These are phyloP conservation scores for Botrytis fragariae DNA, from an alignment of 2,329 filamentous ascomycete species.

Conservation along the genomic window DNA sequence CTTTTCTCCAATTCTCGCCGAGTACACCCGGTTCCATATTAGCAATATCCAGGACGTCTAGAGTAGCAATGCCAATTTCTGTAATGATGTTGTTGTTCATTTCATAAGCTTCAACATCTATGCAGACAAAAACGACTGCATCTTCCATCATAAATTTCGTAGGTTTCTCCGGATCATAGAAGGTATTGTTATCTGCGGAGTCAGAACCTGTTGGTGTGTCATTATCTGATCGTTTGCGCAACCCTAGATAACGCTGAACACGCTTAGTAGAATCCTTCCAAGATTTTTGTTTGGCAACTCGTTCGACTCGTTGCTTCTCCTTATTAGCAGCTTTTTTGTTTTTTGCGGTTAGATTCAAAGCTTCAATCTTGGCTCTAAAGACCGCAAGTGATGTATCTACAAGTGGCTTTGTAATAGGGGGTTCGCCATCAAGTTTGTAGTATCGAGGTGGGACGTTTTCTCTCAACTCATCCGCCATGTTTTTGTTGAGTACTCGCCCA, in stretches of 20 bases:
- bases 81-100: constrained; percentile 64
- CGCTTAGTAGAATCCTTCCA: constrained; percentile 59
- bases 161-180: constrained; percentile 46
- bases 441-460: constrained; percentile 37
- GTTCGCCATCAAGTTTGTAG: constrained; percentile 33
- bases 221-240: constrained; percentile 45
- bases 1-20: constrained; percentile 64
- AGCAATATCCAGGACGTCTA: constrained; percentile 64
- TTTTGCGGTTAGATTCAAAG: constrained; percentile 49
- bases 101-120: constrained; percentile 86
- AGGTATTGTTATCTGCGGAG: constrained; percentile 31
- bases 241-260: constrained; percentile 67
- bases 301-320: constrained; percentile 49
- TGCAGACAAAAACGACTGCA: constrained; percentile 67
- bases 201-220: constrained; percentile 23
- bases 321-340: constrained; percentile 46
- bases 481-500: constrained; percentile 51
- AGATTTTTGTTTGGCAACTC: constrained; percentile 48
- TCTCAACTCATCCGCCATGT: constrained; percentile 32
- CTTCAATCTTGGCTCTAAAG: constrained; percentile 55
- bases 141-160: constrained; percentile 49
- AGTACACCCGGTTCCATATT: constrained; percentile 56
- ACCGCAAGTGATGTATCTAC: constrained; percentile 42
- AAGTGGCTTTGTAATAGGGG: constrained; percentile 34
- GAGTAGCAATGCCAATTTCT: constrained; percentile 78